Evolutionary conservation across 768 basidiomycete species (phyloP), one percentile per base, ranked within the genome.

Genomic region (Kwoniella bestiolae): DNA sequence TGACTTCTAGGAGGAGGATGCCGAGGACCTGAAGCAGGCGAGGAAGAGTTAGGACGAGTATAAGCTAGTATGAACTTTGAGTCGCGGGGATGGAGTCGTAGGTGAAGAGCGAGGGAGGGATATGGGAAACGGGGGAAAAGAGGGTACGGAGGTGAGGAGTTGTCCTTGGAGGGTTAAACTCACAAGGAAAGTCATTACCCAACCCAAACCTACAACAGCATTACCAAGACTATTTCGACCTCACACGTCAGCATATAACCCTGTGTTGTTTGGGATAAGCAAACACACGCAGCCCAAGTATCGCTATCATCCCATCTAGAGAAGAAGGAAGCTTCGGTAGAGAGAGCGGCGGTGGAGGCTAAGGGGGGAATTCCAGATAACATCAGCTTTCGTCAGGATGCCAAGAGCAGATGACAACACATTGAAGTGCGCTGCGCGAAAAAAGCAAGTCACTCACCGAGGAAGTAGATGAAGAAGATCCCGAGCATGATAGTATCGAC

Each of bases 401-500:
- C n/a, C n/a, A n/a, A n/a, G n/a, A n/a, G n/a, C n/a, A n/a, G n/a
- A n/a, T n/a, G n/a, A n/a, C n/a, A n/a, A n/a, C n/a, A n/a, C n/a
- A n/a, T n/a, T n/a, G n/a, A n/a, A n/a, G n/a, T n/a, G n/a, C n/a
- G n/a, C n/a, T n/a, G n/a, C n/a, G n/a, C n/a, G n/a, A n/a, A 28
- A 18, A 35, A 7, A n/a, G 44, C 32, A 11, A 11, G 9, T 11
- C 21, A 60, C 66, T 59, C 50, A 68, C 66, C 69, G 45, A 89
- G 70, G 25, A 74, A 81, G 82, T 83, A 87, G 56, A 92, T 66
- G 61, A 90, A 75, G 45, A 88, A 76, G 38, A 92, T 79, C 14
- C 85, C 83, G 56, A 91, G 68, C 58, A 92, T 76, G 16, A 86
- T 89, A 28, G 83, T 89, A 38, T 89, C 88, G 61, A 92, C 82